Conservation (phyloP, 257 asterid genomes). For the Solanum tacnaense region DNA sequence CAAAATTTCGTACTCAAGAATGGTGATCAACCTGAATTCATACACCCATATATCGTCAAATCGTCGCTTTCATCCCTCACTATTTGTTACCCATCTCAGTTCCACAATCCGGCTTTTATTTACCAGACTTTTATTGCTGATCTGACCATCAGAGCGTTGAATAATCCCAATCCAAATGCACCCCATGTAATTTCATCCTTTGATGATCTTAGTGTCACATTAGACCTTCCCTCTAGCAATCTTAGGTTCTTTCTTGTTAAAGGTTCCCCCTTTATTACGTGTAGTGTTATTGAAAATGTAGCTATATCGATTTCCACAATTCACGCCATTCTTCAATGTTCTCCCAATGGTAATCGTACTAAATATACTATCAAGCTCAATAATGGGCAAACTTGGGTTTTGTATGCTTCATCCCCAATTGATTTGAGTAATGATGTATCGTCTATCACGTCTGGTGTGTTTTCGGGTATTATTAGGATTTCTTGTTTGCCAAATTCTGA, state of each 20-base stretch:
- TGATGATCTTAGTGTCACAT: constrained; percentile 63
- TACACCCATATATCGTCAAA: constrained; percentile 68
- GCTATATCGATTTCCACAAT: constrained; percentile 59
- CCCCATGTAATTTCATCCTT: constrained; percentile 56
- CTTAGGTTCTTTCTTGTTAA: constrained; percentile 68
- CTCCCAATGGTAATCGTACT: constrained; percentile 36
- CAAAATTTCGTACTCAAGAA: constrained; percentile 71
- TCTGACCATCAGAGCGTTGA: constrained; percentile 39
- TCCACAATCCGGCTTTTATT: constrained; percentile 42
- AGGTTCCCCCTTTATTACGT: constrained; percentile 83
- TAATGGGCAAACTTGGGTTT: constrained; percentile 72
- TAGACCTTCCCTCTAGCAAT: constrained; percentile 62
- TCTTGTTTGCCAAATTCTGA: constrained; percentile 53
- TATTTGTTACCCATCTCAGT: constrained; percentile 57
- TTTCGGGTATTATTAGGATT: constrained; percentile 66
- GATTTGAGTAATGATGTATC: constrained; percentile 35
- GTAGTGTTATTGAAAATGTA: constrained; percentile 24
- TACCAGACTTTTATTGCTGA: constrained; percentile 57
- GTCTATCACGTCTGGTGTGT: constrained; percentile 34
- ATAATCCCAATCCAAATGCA: constrained; percentile 31
- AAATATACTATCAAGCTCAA: constrained; percentile 64
- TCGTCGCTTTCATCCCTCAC: constrained; percentile 53
- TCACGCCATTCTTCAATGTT: constrained; percentile 59
- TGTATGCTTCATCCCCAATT: constrained; percentile 66
- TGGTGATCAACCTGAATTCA: constrained; percentile 84